phyloP scores from a whole-genome alignment of 768 basidiomycete species.

The Strobilomyces confusus region DNA sequence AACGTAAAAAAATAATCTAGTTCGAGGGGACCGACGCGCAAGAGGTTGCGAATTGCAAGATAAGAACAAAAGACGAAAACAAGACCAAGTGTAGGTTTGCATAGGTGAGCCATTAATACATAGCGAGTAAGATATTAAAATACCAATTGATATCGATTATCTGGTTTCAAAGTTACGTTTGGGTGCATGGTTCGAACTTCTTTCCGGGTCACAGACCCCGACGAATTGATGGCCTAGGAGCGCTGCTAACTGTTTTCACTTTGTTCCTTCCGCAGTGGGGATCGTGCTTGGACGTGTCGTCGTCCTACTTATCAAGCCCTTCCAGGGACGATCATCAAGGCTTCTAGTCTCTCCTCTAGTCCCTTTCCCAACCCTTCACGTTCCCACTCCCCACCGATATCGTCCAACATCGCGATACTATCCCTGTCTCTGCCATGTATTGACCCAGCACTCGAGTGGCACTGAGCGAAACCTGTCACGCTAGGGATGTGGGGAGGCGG shows the following conservation, averaged over 20 bases:
- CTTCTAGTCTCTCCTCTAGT: slow-evolving; percentile 78
- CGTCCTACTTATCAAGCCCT: slow-evolving; percentile 17
- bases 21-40: neutral
- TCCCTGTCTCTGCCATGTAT: slow-evolving; percentile 34
- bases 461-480: slow-evolving; percentile 44
- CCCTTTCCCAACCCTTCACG: slow-evolving; percentile 79
- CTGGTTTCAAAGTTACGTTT: slow-evolving; percentile 10
- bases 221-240: neutral
- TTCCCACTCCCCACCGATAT: slow-evolving; percentile 83
- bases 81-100: slow-evolving; percentile 12
- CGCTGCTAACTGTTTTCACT: neutral
- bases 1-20: slow-evolving; percentile 3
- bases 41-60: neutral
- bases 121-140: slow-evolving; percentile 22
- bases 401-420: slow-evolving; percentile 49
- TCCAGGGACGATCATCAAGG: slow-evolving; percentile 36
- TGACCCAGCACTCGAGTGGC: slow-evolving; percentile 24
- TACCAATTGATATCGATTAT: slow-evolving; percentile 20
- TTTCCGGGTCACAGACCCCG: neutral
- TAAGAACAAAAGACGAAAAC: neutral
- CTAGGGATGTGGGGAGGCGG: slow-evolving; percentile 74
- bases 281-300: neutral
- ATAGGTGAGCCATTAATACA: slow-evolving; percentile 27
- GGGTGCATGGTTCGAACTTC: slow-evolving; percentile 1
- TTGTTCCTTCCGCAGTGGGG: neutral